phyloP scores from a whole-genome alignment of 192 early-diverging fungal genomes.

The Mortierella hygrophila region DNA sequence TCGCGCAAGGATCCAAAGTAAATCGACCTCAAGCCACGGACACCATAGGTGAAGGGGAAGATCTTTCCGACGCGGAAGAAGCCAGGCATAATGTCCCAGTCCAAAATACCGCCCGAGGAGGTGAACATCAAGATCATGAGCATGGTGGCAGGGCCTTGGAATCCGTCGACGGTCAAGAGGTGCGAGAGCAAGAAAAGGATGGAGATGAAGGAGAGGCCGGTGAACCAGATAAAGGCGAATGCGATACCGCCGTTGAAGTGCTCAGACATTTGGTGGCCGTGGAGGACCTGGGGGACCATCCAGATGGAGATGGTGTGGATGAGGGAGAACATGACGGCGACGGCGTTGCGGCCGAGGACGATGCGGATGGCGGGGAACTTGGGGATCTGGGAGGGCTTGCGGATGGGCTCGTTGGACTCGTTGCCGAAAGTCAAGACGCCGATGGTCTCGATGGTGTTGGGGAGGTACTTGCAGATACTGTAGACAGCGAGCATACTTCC shows the following conservation, averaged over 20 bases:
- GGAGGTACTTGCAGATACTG: conserved; percentile 50
- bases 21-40: conserved; percentile 26
- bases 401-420: neutral
- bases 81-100: conserved; percentile 49
- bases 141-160: conserved; percentile 45
- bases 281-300: conserved; percentile 54
- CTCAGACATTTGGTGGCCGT: conserved; percentile 39
- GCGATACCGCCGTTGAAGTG: conserved; percentile 46
- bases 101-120: conserved; percentile 43
- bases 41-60: conserved; percentile 50
- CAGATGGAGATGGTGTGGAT: conserved; percentile 49
- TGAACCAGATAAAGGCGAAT: conserved; percentile 52
- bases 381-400: conserved; percentile 25
- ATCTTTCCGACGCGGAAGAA: conserved; percentile 47
- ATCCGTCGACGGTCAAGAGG: conserved; percentile 47
- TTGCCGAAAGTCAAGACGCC: conserved; percentile 46
- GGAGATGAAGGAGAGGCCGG: conserved; percentile 41
- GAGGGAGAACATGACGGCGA: conserved; percentile 39
- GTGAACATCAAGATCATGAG: conserved; percentile 56
- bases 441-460: conserved; percentile 51
- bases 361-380: conserved; percentile 55
- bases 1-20: conserved; percentile 44
- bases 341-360: conserved; percentile 31
- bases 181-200: conserved; percentile 40
- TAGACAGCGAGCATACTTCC: conserved; percentile 47